Evolutionary conservation across 371 early-diverging fungal species (phyloP), one percentile per base, ranked within the genome.

Genomic region (Rhizopus delemar): DNA sequence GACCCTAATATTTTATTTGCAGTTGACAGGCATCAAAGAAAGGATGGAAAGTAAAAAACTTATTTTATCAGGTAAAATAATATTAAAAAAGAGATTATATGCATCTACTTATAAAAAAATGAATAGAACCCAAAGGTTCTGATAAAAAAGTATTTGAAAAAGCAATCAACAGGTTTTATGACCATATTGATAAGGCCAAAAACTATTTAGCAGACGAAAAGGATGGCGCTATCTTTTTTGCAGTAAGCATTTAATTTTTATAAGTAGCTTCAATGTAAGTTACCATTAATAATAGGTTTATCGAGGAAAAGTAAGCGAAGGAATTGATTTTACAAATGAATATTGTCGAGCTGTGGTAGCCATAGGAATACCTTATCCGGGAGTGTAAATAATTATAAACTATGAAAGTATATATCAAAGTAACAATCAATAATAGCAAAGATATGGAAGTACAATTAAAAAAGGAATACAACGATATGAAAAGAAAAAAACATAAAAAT

Each of bases 221-320:
- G 13, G 68, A 70, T 5, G 92, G 93, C 3, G 87, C 87, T 0
- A 32, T 87, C 5, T 66, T 86, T 51, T 75, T 88, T 75, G 83
- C 87, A 22, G 82, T 86, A 57, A 77, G 70, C 41, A 39, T 43
- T 51, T 65, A 68, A 70, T 66, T 34, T 92, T 89, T 76, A 87
- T 81, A 57, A 65, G 55, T 29, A 68, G 69, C 9, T 71, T 85
- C 46, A 73, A 62, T 4, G 46, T 51, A 16, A 90, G 77, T 56
- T 81, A 85, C 1, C 93, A 86, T 65, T 77, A 96, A 28, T 98
- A 98, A 0, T 53, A 76, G 77, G 78, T 80, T 0, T 95, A 86
- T 65, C 78, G 97, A 31, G 99, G 99, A 3, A 97, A 95, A 72
- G 93, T 93, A 1, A 87, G 90, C 34, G 99, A 98, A 71, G 99